Evolutionary conservation across 2,329 filamentous ascomycete genomes (phyloP).

Genomic region (Pseudogymnoascus sp.): DNA sequence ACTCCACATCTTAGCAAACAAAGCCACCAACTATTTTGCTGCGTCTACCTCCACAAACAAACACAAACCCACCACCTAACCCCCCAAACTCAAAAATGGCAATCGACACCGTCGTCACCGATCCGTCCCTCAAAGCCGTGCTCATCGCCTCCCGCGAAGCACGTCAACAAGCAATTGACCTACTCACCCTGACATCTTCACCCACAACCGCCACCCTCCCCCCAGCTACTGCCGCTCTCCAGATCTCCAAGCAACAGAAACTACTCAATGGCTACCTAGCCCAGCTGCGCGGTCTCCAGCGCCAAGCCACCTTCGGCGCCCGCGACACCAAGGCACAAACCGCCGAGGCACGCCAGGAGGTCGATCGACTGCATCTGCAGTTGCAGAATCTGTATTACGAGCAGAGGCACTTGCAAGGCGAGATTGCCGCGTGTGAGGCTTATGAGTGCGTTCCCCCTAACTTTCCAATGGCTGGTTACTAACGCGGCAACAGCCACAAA

Average conservation of each 20-base stretch:
- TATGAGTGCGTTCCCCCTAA: conserved; percentile 61
- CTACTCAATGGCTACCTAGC: conserved; percentile 69
- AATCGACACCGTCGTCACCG: conserved; percentile 50
- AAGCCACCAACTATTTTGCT: background rate
- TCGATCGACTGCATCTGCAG: conserved; percentile 83
- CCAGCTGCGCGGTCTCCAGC: conserved; percentile 72
- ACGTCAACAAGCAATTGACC: conserved; percentile 59
- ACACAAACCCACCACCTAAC: background rate
- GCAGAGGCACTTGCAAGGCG: conserved; percentile 78
- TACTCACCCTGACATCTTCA: conserved; percentile 55
- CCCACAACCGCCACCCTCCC: conserved; percentile 36
- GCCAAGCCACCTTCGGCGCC: conserved; percentile 69
- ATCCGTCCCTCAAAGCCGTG: conserved; percentile 57
- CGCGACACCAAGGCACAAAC: conserved; percentile 81
- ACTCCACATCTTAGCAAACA: background rate
- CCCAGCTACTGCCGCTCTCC: conserved; percentile 42
- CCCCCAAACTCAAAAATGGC: conserved; percentile 36
- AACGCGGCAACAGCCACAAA: conserved; percentile 54
- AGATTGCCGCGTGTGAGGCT: conserved; percentile 82
- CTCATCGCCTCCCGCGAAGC: conserved; percentile 65
- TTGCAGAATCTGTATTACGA: conserved; percentile 96
- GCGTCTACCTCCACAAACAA: background rate
- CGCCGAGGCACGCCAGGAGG: conserved; percentile 78
- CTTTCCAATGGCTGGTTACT: background rate
- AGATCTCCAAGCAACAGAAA: conserved; percentile 69